These are phyloP conservation scores for Aspergillus indologenus DNA, from an alignment of 495 filamentous ascomycete species.

Conservation along the genomic window DNA sequence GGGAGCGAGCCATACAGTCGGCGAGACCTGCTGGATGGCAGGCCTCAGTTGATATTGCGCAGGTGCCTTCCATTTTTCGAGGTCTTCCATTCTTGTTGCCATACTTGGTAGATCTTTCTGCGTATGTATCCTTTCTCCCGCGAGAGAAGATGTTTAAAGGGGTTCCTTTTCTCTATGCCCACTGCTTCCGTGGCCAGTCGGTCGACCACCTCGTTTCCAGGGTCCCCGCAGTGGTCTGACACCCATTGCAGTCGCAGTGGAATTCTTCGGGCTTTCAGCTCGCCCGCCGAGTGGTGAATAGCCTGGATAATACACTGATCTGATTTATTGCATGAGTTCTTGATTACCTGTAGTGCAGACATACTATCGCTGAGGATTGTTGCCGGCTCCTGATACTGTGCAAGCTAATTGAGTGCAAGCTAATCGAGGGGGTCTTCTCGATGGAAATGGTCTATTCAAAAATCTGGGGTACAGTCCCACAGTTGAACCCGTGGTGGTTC, in stretches of 20 bases:
- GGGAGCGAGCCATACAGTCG: slow-evolving; percentile 12
- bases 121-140: slow-evolving; percentile 13
- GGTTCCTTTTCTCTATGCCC: slow-evolving; percentile 1
- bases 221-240: slow-evolving; percentile 10
- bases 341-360: slow-evolving; percentile 17
- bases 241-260: slow-evolving; percentile 15
- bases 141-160: slow-evolving; percentile 14
- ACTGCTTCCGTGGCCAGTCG: slow-evolving; percentile 14
- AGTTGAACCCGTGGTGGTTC: too few species aligned
- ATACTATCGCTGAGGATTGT: slow-evolving; percentile 19
- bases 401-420: too few species aligned
- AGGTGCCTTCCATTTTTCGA: slow-evolving; percentile 17
- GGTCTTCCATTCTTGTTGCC: slow-evolving; percentile 15
- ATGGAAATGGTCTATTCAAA: too few species aligned
- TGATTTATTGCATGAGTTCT: slow-evolving; percentile 11
- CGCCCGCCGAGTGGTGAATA: slow-evolving; percentile 10
- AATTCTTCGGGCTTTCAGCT: slow-evolving; percentile 13
- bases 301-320: slow-evolving; percentile 15
- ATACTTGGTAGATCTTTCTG: slow-evolving; percentile 12
- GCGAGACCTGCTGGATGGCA: slow-evolving; percentile 11
- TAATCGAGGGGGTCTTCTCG: too few species aligned
- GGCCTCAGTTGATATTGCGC: slow-evolving; percentile 11
- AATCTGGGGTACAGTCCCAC: too few species aligned
- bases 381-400: not conserved
- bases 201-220: slow-evolving; percentile 12